phyloP scores from a whole-genome alignment of 352 stramenopile genomes.

The Albugo laibachii region DNA sequence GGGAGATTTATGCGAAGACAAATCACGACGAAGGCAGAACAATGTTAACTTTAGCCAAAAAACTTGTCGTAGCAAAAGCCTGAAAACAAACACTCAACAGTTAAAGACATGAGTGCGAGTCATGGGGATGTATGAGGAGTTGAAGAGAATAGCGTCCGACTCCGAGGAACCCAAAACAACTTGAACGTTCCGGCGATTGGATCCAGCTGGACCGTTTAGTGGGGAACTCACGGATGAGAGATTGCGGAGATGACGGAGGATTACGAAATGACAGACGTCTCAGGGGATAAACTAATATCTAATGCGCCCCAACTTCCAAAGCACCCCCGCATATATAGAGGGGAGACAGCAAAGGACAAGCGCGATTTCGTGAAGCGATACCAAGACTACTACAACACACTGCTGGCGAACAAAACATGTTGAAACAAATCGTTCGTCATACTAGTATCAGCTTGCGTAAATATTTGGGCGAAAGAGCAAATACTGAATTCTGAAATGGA shows the following conservation, averaged over 20 bases:
- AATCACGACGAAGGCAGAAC: neutral
- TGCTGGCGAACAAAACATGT: neutral
- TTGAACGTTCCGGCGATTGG: neutral
- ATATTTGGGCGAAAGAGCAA: neutral
- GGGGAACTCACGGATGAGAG: neutral
- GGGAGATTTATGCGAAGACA: too few species aligned
- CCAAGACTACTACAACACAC: neutral
- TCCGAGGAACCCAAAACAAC: neutral
- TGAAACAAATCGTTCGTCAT: neutral
- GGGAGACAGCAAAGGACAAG: neutral
- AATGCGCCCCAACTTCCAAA: neutral
- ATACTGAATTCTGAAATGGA: neutral
- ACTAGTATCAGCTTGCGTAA: neutral
- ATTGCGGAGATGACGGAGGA: neutral
- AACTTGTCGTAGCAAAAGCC: neutral
- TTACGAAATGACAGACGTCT: neutral
- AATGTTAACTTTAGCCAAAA: neutral
- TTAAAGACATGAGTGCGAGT: neutral
- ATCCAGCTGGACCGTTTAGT: neutral
- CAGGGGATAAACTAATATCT: neutral
- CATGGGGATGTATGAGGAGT: neutral
- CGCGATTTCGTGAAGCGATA: neutral
- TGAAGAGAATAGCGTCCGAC: neutral
- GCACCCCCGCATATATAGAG: neutral
- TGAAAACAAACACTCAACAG: neutral